These are phyloP conservation scores for Tetrahymena thermophila DNA, from an alignment of 73 alveolate species.

Conservation along the genomic window DNA sequence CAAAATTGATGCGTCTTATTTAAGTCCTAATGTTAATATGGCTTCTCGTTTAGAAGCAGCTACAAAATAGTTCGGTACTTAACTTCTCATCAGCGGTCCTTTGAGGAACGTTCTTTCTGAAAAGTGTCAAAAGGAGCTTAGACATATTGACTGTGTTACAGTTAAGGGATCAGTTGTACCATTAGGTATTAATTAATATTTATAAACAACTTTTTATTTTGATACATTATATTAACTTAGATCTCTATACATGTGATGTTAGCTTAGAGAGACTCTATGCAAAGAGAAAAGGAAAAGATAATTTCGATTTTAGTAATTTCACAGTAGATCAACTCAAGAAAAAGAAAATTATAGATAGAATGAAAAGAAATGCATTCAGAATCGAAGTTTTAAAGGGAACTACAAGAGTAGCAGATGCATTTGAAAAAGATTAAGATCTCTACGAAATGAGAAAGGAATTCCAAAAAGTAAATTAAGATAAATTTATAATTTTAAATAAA, in stretches of 20 bases:
- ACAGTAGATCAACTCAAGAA: neutral
- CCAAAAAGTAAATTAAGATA: neutral
- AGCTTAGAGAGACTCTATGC: constrained; percentile 24
- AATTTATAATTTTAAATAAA: neutral
- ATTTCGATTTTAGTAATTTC: constrained; percentile 5
- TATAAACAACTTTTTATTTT: neutral
- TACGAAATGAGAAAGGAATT: constrained; percentile 4
- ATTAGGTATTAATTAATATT: constrained; percentile 20
- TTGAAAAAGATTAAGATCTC: constrained; percentile 16
- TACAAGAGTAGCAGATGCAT: constrained; percentile 16
- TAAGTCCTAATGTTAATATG: constrained; percentile 91
- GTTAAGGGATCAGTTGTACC: constrained; percentile 74
- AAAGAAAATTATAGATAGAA: constrained; percentile 50
- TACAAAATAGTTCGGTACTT: constrained; percentile 77
- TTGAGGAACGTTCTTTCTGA: constrained; percentile 40
- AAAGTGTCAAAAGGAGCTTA: constrained; percentile 14
- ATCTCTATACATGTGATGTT: constrained; percentile 35
- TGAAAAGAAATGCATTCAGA: constrained; percentile 38
- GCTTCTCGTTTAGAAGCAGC: constrained; percentile 92
- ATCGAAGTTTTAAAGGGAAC: constrained; percentile 4
- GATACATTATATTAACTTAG: neutral
- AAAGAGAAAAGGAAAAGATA: constrained; percentile 6
- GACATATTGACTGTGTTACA: constrained; percentile 63
- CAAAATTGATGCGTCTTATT: constrained; percentile 92
- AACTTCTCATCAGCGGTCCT: constrained; percentile 51